A percentile compares a stretch with the other conserved stretches of the same genome.
phyloP scores from a whole-genome alignment of 192 early-diverging fungal species.

The Rhizoclosmatium globosum region DNA sequence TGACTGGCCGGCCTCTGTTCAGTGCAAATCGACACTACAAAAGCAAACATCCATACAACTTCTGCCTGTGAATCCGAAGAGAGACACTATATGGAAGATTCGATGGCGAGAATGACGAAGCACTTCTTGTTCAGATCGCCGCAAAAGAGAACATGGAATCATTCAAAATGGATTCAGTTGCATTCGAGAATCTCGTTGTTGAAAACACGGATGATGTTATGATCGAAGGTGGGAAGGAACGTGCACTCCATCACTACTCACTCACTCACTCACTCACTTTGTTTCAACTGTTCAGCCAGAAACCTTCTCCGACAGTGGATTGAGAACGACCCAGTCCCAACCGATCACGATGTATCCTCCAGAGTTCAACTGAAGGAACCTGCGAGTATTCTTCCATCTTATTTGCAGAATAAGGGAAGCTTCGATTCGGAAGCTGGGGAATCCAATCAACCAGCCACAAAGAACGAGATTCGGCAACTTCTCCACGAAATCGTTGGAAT shows the following conservation, averaged over 20 bases:
- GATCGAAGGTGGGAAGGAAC: slow-evolving; percentile 19
- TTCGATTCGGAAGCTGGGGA: background rate
- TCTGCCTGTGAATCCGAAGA: background rate
- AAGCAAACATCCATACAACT: background rate
- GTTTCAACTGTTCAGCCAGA: background rate
- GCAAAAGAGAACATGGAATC: background rate
- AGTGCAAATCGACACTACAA: background rate
- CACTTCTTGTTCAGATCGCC: background rate
- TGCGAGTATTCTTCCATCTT: background rate
- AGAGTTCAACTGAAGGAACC: background rate
- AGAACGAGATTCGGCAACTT: background rate
- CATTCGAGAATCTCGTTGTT: slow-evolving; percentile 17
- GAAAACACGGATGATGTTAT: slow-evolving; percentile 27
- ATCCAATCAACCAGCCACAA: background rate
- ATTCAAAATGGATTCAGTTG: slow-evolving; percentile 13
- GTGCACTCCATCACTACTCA: background rate
- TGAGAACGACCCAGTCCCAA: slow-evolving; percentile 14
- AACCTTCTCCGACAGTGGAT: slow-evolving; percentile 35
- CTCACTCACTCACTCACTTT: background rate
- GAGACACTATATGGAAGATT: background rate
- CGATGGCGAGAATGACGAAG: background rate
- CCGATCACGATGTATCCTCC: slow-evolving; percentile 10
- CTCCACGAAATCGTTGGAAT: slow-evolving; percentile 11
- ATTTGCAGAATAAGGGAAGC: background rate
- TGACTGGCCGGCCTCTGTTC: slow-evolving; percentile 16